Conservation (phyloP, 2,329 filamentous ascomycete species). For the Plectosphaerella sp. region DNA sequence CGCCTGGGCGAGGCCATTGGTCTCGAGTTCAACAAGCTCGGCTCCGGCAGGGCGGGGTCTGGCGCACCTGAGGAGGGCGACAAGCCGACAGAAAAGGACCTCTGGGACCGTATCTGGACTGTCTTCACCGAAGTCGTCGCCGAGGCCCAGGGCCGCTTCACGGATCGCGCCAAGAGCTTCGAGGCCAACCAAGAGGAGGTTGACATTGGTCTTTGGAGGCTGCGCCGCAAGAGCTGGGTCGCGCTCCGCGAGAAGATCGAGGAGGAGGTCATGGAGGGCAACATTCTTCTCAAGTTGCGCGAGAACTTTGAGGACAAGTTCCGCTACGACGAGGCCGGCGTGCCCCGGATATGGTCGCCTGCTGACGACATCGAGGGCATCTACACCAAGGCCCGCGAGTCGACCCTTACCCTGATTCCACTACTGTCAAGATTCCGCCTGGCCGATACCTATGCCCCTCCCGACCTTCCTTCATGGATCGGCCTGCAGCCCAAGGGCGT, state of each 20-base stretch:
- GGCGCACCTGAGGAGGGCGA: constrained; percentile 76
- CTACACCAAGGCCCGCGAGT: constrained; percentile 89
- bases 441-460: constrained; percentile 66
- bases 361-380: constrained; percentile 95
- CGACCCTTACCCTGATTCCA: constrained; percentile 85
- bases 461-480: constrained; percentile 81
- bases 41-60: constrained; percentile 77
- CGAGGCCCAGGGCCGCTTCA: constrained; percentile 81
- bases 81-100: constrained; percentile 74
- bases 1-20: constrained; percentile 83
- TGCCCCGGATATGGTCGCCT: constrained; percentile 94
- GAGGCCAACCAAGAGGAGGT: constrained; percentile 90
- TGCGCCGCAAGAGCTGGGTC: constrained; percentile 92
- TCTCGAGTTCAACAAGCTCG: constrained; percentile 92
- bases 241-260: constrained; percentile 87
- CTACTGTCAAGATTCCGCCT: constrained; percentile 82
- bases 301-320: constrained; percentile 99
- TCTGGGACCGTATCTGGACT: constrained; percentile 95
- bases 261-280: constrained; percentile 97
- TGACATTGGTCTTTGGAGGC: constrained; percentile 84
- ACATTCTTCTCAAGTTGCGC: constrained; percentile 87
- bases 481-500: constrained; percentile 71
- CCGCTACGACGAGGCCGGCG: constrained; percentile 91
- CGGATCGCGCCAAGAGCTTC: constrained; percentile 85
- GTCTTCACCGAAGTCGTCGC: constrained; percentile 78